Conservation (phyloP, 2,329 filamentous ascomycete species). For the Diaporthe destruens region DNA sequence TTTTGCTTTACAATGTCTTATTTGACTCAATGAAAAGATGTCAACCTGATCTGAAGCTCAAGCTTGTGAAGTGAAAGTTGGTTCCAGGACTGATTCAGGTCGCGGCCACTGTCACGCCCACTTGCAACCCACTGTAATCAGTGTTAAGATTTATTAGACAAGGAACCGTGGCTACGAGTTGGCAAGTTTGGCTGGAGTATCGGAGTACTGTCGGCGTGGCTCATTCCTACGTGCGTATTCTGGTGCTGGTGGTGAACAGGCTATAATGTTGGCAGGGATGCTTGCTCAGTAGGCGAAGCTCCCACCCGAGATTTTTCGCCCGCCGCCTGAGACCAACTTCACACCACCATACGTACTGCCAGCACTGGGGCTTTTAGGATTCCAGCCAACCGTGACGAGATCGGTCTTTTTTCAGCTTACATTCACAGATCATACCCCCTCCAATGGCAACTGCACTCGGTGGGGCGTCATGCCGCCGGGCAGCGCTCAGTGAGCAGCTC, state of each 20-base stretch:
- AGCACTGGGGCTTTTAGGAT: background rate
- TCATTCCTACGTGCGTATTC: background rate
- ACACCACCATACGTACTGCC: background rate
- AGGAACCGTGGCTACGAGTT: background rate
- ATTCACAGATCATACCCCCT: background rate
- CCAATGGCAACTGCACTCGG: constrained; percentile 11
- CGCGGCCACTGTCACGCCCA: too few species aligned
- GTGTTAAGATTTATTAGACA: too few species aligned
- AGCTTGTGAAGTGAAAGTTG: background rate
- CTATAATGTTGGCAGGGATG: constrained; percentile 29
- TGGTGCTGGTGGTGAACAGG: background rate
- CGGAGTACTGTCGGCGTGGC: background rate
- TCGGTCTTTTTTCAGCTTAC: background rate
- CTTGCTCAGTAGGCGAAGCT: constrained; percentile 23
- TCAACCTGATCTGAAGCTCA: background rate
- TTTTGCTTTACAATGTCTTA: constrained; percentile 4
- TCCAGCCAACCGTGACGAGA: too few species aligned
- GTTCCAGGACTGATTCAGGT: background rate
- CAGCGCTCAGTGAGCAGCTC: constrained; percentile 35
- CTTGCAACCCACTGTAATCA: too few species aligned
- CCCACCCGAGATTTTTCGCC: constrained; percentile 35
- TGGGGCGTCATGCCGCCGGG: constrained; percentile 25
- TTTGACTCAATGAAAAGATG: constrained; percentile 11
- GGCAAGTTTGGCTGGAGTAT: too few species aligned
- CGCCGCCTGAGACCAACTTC: background rate